Conservation (phyloP, 495 filamentous ascomycete genomes). For the Annulohypoxylon stygium region DNA sequence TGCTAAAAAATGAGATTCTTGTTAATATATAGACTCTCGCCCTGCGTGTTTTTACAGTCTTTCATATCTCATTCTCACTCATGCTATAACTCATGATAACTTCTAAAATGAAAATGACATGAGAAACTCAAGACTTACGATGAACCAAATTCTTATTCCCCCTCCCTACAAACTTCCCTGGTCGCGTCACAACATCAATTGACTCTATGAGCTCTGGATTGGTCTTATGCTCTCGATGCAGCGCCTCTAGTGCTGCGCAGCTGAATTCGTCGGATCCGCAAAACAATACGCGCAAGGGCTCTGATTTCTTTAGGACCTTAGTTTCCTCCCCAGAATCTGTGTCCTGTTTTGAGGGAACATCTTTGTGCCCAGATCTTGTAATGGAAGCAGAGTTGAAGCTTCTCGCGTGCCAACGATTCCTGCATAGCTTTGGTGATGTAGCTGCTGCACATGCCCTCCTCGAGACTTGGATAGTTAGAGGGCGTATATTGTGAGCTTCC, state of each 20-base stretch:
- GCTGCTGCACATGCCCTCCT: neutral
- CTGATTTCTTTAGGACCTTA: slow-evolving; percentile 39
- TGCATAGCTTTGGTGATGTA: neutral
- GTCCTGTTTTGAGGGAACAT: neutral
- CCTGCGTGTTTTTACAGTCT: neutral
- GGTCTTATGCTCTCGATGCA: slow-evolving; percentile 70
- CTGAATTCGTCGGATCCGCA: slow-evolving; percentile 96
- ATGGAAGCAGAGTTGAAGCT: slow-evolving; percentile 1
- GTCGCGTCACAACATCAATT: slow-evolving; percentile 88
- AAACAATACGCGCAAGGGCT: slow-evolving; percentile 89
- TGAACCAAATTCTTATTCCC: slow-evolving; percentile 77
- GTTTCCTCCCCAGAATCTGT: neutral
- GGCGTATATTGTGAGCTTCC: neutral
- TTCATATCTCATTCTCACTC: neutral
- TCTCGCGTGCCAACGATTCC: slow-evolving; percentile 14
- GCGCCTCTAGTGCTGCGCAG: slow-evolving; percentile 78
- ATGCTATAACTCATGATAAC: slow-evolving; percentile 4
- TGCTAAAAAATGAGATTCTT: slow-evolving; percentile 61
- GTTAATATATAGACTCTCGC: slow-evolving; percentile 12
- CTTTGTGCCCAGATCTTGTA: neutral
- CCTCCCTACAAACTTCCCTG: slow-evolving; percentile 79
- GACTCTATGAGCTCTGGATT: slow-evolving; percentile 74
- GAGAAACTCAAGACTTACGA: slow-evolving; percentile 59
- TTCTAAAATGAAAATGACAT: neutral
- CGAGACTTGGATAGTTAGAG: neutral